Percentiles rank a stretch among this genome's conserved stretches.
Evolutionary conservation across 352 stramenopile genomes (phyloP).

Genomic region (Chrysophaeum taylorii): DNA sequence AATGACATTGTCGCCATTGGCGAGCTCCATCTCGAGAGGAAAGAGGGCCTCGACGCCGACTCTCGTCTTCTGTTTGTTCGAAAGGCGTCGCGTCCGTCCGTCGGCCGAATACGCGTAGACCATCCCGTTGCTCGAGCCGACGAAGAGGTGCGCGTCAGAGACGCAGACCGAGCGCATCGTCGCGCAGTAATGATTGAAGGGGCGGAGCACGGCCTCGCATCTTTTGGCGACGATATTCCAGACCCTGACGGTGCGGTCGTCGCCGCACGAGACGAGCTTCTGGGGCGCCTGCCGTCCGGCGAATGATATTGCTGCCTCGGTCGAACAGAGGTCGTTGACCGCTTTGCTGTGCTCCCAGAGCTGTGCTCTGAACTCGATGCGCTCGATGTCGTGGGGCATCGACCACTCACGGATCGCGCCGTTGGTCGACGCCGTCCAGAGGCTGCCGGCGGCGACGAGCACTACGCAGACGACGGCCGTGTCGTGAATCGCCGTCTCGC

Average conservation of each 20-base stretch:
- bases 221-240: neutral
- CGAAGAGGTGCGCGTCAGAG: neutral
- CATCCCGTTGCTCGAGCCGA: neutral
- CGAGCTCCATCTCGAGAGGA: neutral
- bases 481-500: conserved; percentile 2
- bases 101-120: conserved; percentile 3
- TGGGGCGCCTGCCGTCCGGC: neutral
- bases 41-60: neutral
- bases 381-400: neutral
- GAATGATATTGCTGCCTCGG: neutral
- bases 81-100: neutral
- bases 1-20: neutral
- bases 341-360: conserved; percentile 5
- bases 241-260: neutral
- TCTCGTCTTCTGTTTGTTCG: neutral
- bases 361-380: conserved; percentile 4
- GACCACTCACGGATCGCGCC: conserved; percentile 4
- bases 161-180: conserved; percentile 4
- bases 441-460: neutral
- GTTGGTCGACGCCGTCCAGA: neutral
- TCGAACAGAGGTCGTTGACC: neutral
- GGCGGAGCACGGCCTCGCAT: neutral
- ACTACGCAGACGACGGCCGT: neutral
- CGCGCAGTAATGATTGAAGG: neutral
- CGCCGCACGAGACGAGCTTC: neutral